phyloP scores from a whole-genome alignment of 352 stramenopile species.

The Thalassiosira livingstoniorum region DNA sequence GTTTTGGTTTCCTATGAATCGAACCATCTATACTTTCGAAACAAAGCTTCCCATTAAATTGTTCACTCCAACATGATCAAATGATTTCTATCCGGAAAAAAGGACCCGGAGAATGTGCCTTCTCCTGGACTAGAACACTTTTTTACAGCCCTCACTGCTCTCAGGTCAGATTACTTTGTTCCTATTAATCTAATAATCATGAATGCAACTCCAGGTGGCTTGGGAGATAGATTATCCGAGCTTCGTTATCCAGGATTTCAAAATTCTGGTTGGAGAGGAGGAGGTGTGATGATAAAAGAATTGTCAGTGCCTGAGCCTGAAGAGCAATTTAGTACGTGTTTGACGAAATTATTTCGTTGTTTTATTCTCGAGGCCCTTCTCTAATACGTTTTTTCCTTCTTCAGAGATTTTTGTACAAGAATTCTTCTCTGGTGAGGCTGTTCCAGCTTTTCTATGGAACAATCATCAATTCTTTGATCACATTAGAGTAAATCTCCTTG shows the following conservation, averaged over 20 bases:
- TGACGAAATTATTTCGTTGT: not conserved
- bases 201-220: conserved; percentile 39
- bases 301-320: conserved; percentile 44
- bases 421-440: conserved; percentile 40
- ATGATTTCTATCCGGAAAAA: too few relatives aligned
- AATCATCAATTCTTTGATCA: conserved; percentile 44
- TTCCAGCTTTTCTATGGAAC: conserved; percentile 51
- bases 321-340: conserved; percentile 31
- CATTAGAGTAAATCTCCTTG: conserved; percentile 34
- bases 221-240: conserved; percentile 51
- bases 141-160: conserved; percentile 38
- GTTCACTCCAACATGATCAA: too few relatives aligned
- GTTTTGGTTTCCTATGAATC: too few relatives aligned
- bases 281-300: conserved; percentile 38
- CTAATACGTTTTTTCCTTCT: not conserved
- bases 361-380: not conserved
- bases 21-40: too few relatives aligned
- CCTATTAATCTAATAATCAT: conserved; percentile 52
- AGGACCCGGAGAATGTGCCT: conserved; percentile 57
- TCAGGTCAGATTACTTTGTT: conserved; percentile 41
- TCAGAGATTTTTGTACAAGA: conserved; percentile 52
- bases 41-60: too few relatives aligned
- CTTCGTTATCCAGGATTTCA: conserved; percentile 40
- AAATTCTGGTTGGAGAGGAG: conserved; percentile 22
- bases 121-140: conserved; percentile 51